Conservation (phyloP, 2,329 filamentous ascomycete genomes). For the Cryphonectria parasitica region DNA sequence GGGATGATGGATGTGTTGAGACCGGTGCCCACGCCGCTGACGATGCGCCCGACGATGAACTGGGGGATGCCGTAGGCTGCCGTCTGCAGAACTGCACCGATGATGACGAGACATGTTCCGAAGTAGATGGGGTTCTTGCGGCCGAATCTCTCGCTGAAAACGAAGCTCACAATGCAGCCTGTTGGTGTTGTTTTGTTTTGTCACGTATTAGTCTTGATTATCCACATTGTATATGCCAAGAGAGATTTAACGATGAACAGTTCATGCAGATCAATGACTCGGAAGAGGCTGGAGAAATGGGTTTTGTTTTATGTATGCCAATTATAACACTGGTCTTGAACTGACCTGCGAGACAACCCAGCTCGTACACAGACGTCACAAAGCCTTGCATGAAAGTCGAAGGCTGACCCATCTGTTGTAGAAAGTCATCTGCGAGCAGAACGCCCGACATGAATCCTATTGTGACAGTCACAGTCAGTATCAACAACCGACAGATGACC, state of each 20-base stretch:
- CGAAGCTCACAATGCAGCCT: conserved; percentile 31
- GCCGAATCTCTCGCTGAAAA: conserved; percentile 47
- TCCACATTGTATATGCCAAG: not conserved
- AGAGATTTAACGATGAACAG: not conserved
- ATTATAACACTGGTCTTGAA: not conserved
- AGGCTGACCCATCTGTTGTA: conserved; percentile 14
- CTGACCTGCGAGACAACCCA: conserved; percentile 20
- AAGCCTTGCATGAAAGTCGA: conserved; percentile 21
- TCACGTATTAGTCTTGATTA: not conserved
- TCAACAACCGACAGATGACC: not conserved
- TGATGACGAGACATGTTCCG: conserved; percentile 47
- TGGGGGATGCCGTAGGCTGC: conserved; percentile 45
- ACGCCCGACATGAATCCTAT: conserved; percentile 19
- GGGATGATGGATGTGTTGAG: conserved; percentile 53
- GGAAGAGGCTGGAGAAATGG: not conserved
- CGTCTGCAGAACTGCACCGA: conserved; percentile 47
- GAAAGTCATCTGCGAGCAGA: conserved; percentile 12
- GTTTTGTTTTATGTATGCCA: not conserved
- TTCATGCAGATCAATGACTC: not conserved
- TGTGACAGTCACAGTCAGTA: not conserved
- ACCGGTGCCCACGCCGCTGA: conserved; percentile 48
- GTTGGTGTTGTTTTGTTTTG: not conserved
- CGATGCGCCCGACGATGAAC: conserved; percentile 48
- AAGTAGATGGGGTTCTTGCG: conserved; percentile 46
- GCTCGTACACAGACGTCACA: conserved; percentile 14